Evolutionary conservation across 441 rosid genomes (phyloP), one percentile per base, ranked within the genome.

Genomic region (Sinapis alba): DNA sequence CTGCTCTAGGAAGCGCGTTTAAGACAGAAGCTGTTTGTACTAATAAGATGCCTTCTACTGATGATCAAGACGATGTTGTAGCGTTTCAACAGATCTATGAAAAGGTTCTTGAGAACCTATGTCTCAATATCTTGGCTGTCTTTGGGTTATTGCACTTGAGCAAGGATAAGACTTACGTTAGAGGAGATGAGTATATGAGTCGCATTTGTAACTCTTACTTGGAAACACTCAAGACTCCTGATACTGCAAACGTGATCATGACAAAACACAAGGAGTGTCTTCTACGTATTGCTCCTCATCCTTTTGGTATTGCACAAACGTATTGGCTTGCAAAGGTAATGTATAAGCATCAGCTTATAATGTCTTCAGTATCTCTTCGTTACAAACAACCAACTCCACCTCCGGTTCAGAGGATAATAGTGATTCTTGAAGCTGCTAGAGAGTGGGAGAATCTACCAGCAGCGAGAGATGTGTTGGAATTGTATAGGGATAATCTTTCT

Each of bases 221-320:
- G 75, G 24, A 69, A 18, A 18, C 66, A 7, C 11, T 70, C 20
- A 27, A 24, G 6, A 70, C 23, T 59, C 16, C 20, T 16, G 45
- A 41, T 26, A 70, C 41, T 0, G 13, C 1, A 24, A 69, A 23
- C 6, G 2, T 58, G 56, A 6, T 15, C n/a, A 11, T 26, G 50
- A 45, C 9, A 19, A 30, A 1, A 0, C 47, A 60, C 24, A 60
- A 71, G 60, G 43, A 20, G 60, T 71, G 74, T 70, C 66, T 70
- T 61, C 60, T 71, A 19, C 67, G 59, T 60, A 19, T 60, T 27
- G 47, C 59, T 8, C 67, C 67, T 12, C 74, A 60, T 60, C 67
- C 74, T 60, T 69, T 69, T 57, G 65, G 73, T 69, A 3, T 69
- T 69, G 64, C 56, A 0, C 54, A 57, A 11, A 69, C 64, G 18